These are phyloP conservation scores for Elaeis oleifera DNA, from an alignment of 202 grass and related monocot species.

Conservation along the genomic window DNA sequence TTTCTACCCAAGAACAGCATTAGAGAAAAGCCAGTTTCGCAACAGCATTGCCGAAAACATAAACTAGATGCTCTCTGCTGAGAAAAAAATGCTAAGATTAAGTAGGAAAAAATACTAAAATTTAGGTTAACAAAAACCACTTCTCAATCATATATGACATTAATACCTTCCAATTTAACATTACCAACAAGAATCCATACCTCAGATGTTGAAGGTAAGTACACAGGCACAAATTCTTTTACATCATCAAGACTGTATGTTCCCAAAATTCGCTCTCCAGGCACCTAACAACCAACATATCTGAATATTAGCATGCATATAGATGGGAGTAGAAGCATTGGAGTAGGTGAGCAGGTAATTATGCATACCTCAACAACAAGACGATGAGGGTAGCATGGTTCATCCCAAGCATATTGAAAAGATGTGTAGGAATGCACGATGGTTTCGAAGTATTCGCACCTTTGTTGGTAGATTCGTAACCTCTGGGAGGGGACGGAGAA, in stretches of 20 bases:
- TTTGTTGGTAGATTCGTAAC: constrained; percentile 92
- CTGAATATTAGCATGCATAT: constrained; percentile 20
- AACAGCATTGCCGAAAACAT: too few relatives aligned
- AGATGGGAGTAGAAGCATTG: constrained; percentile 2
- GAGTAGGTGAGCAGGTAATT: constrained; percentile 4
- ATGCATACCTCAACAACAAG: constrained; percentile 79
- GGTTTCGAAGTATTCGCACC: constrained; percentile 93
- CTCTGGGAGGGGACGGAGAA: constrained; percentile 25
- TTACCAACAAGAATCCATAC: constrained; percentile 22
- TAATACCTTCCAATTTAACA: background rate
- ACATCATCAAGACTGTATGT: constrained; percentile 82
- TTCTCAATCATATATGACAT: too few relatives aligned
- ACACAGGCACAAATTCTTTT: constrained; percentile 59
- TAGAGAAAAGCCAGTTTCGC: too few relatives aligned
- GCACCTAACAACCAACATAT: constrained; percentile 44
- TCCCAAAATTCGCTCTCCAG: constrained; percentile 90
- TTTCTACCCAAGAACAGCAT: too few relatives aligned
- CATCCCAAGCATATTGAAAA: constrained; percentile 96
- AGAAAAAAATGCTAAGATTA: too few relatives aligned
- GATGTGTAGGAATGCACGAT: constrained; percentile 79
- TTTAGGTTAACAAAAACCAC: too few relatives aligned
- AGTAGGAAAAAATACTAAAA: too few relatives aligned
- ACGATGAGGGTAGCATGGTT: constrained; percentile 91
- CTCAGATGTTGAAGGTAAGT: constrained; percentile 70
- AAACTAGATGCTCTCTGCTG: too few relatives aligned